phyloP scores from a whole-genome alignment of 495 filamentous ascomycete genomes.

The Neurospora sublineolata region DNA sequence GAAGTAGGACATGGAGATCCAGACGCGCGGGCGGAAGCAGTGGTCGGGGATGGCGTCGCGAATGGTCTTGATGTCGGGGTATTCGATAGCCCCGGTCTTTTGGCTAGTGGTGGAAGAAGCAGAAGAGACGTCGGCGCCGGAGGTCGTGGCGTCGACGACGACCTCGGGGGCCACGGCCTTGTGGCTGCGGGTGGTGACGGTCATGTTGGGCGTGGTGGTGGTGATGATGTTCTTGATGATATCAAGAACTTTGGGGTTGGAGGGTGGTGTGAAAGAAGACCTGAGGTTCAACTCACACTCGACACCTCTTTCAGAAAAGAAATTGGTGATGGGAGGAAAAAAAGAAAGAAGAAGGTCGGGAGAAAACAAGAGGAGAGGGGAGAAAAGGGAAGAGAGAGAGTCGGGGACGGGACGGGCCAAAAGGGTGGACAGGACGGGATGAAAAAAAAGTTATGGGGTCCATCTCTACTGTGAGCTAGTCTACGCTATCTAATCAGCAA shows the following conservation, averaged over 20 bases:
- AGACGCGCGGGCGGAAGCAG: conserved; percentile 64
- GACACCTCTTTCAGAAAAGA: background rate
- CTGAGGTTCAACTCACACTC: background rate
- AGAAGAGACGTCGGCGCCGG: background rate
- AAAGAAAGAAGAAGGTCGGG: background rate
- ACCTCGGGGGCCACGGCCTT: background rate
- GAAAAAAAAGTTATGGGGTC: background rate
- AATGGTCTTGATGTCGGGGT: conserved; percentile 64
- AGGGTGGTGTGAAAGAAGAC: background rate
- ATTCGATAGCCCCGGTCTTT: conserved; percentile 53
- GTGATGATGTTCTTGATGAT: background rate
- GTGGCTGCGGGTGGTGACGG: background rate
- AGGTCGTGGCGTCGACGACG: background rate
- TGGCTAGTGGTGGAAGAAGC: background rate
- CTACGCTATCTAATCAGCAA: background rate
- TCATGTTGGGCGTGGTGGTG: background rate
- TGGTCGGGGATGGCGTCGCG: conserved; percentile 67
- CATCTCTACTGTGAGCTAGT: background rate
- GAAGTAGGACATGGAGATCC: conserved; percentile 53
- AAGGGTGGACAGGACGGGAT: background rate
- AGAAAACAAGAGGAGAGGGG: background rate
- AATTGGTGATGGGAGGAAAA: background rate
- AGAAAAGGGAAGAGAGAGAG: background rate
- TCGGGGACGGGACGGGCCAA: background rate
- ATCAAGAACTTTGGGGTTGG: too few species aligned